phyloP scores from a whole-genome alignment of 2,329 filamentous ascomycete genomes.

The Talaromyces verruculosus region DNA sequence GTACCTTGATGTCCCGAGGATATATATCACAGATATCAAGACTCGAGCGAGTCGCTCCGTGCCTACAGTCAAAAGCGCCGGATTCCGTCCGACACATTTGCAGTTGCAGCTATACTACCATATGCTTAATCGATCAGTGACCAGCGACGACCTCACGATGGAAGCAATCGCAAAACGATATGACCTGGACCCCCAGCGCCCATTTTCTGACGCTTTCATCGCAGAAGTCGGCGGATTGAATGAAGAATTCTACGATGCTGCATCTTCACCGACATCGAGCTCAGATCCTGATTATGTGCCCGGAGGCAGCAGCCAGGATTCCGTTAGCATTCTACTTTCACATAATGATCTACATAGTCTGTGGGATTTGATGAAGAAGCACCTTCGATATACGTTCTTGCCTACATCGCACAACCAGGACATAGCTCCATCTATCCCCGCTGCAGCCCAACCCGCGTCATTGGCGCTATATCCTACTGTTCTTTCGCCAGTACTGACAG shows the following conservation, averaged over 20 bases:
- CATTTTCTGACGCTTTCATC: slow-evolving; percentile 78
- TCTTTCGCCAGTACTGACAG: slow-evolving; percentile 47
- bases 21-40: slow-evolving; percentile 89
- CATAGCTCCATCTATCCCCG: slow-evolving; percentile 33
- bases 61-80: slow-evolving; percentile 59
- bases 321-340: slow-evolving; percentile 53
- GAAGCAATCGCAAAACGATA: slow-evolving; percentile 70
- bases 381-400: slow-evolving; percentile 56
- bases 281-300: slow-evolving; percentile 31
- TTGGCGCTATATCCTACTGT: slow-evolving; percentile 41
- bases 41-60: slow-evolving; percentile 66
- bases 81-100: slow-evolving; percentile 73
- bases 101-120: slow-evolving; percentile 89
- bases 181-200: slow-evolving; percentile 60
- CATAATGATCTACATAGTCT: slow-evolving; percentile 62
- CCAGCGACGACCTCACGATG: slow-evolving; percentile 68
- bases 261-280: slow-evolving; percentile 31
- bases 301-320: slow-evolving; percentile 42
- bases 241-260: slow-evolving; percentile 61
- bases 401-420: slow-evolving; percentile 24
- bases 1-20: slow-evolving; percentile 34
- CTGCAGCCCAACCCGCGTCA: slow-evolving; percentile 35
- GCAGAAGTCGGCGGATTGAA: slow-evolving; percentile 70
- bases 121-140: slow-evolving; percentile 71
- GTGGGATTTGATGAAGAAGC: slow-evolving; percentile 63